phyloP scores from a whole-genome alignment of 148 eudicot genomes.

The Camellia lanceoleosa region DNA sequence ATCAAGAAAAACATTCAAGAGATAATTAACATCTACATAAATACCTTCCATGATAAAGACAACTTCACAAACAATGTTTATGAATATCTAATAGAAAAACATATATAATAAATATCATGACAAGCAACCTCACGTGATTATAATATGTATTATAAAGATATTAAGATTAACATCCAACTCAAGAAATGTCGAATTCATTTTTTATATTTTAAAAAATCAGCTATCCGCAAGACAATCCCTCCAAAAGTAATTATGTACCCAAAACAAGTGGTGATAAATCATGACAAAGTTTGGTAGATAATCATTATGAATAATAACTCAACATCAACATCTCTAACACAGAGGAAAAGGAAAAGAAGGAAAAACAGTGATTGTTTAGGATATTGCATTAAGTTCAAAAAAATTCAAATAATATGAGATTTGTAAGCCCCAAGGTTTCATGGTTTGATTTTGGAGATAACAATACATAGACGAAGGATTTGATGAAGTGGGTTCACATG shows the following conservation, averaged over 20 bases:
- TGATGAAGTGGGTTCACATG: too few species aligned
- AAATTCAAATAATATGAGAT: too few species aligned
- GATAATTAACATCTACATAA: not conserved
- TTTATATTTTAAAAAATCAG: not conserved
- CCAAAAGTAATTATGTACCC: not conserved
- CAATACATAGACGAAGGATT: too few species aligned
- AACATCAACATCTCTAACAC: too few species aligned
- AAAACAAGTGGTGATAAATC: not conserved
- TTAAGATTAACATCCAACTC: not conserved
- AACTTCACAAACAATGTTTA: not conserved
- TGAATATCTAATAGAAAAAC: not conserved
- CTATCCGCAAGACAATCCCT: not conserved
- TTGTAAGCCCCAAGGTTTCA: too few species aligned
- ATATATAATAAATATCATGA: not conserved
- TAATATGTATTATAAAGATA: not conserved
- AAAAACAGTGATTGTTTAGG: too few species aligned
- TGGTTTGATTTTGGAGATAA: too few species aligned
- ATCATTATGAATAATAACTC: not conserved
- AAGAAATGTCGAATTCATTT: not conserved
- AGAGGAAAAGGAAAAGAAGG: too few species aligned
- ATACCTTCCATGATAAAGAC: not conserved
- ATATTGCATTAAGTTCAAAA: too few species aligned
- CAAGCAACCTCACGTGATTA: not conserved
- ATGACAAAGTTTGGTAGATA: not conserved
- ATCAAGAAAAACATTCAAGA: not conserved